Evolutionary conservation across 805 yeast genomes (phyloP).

Genomic region (Schizosaccharomyces octosporus): DNA sequence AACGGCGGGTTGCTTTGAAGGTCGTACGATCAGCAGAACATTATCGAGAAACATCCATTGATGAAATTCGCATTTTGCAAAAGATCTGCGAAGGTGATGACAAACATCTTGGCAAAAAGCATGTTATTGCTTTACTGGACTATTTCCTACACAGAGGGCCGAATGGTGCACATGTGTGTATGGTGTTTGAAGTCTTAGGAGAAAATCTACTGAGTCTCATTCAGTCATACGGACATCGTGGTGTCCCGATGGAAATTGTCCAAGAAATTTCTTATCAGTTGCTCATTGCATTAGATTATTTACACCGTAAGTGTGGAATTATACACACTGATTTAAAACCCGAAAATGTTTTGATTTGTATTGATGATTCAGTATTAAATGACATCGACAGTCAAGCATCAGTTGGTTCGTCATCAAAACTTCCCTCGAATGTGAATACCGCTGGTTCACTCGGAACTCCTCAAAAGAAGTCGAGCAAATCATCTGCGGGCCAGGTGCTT

Average conservation of each 20-base stretch:
- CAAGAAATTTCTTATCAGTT: constrained; percentile 65
- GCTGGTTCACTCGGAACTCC: not conserved
- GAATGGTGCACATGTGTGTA: constrained; percentile 78
- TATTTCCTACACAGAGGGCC: constrained; percentile 70
- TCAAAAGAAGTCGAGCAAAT: too few species aligned
- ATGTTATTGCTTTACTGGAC: constrained; percentile 59
- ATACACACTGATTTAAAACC: constrained; percentile 55
- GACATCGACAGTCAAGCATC: not conserved
- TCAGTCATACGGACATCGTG: constrained; percentile 49
- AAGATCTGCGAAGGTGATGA: constrained; percentile 34
- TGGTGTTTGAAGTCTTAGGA: constrained; percentile 94
- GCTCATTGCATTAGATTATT: constrained; percentile 42
- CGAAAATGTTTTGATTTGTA: constrained; percentile 52
- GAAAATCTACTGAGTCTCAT: constrained; percentile 75
- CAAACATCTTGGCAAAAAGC: constrained; percentile 56
- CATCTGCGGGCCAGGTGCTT: not conserved
- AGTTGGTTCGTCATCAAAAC: not conserved
- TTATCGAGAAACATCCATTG: constrained; percentile 82
- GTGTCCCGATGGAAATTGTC: constrained; percentile 52
- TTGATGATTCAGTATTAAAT: constrained; percentile 30
- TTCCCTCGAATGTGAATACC: too few species aligned
- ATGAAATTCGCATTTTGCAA: constrained; percentile 63
- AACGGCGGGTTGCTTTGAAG: constrained; percentile 71
- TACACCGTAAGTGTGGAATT: constrained; percentile 50
- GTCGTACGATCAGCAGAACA: constrained; percentile 77